Base-by-base conservation (phyloP, 2,329 filamentous ascomycete species). In the Fusarium sulawesiense region DNA sequence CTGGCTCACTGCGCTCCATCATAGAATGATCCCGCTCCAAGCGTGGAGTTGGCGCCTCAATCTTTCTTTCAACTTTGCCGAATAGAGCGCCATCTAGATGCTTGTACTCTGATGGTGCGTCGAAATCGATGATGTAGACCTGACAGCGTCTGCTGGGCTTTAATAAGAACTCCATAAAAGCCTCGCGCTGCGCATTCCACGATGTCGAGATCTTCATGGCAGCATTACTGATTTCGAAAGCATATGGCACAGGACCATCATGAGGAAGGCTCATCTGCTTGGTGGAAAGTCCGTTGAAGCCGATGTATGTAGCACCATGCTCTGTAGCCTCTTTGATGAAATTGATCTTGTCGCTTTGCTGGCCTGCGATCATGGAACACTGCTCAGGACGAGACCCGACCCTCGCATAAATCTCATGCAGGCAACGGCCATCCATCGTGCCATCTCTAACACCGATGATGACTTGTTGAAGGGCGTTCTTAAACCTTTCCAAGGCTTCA, bases 101-200 rank as follows among this genome's bases (percentile, higher is more conserved):
- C 2, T 34, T 27, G 1, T 29, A 32, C 13, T 42, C 34, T 7
- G 40, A 59, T 2, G 64, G 64, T 1, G 68, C 60, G 12, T 73
- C 71, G 8, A 67, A 60, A 4, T 73, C 71, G n/a, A 71, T 40
- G 14, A 74, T 56, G 20, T 63, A 73, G 0, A 73, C 47, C 1
- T 57, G 71, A 4, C 46, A 59, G 1, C 10, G 13, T 6, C 44
- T 46, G 2, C 27, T 42, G 1, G 42, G 25, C 7, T 49, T 49
- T 0, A 40, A 16, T 2, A 73, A 30, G 3, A 73, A 27, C 4
- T 65, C 50, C 8, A 58, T 40, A 4, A 73, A 14, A 4, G 56
- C 6, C 7, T 20, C 8, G 2, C 16, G 37, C 7, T 66, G 56
- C 0, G 61, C 47, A 2, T 25, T 23, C 71, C 66, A 73, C 1